These are phyloP conservation scores for Conringia planisiliqua DNA, from an alignment of 345 rosid genomes.

Conservation along the genomic window DNA sequence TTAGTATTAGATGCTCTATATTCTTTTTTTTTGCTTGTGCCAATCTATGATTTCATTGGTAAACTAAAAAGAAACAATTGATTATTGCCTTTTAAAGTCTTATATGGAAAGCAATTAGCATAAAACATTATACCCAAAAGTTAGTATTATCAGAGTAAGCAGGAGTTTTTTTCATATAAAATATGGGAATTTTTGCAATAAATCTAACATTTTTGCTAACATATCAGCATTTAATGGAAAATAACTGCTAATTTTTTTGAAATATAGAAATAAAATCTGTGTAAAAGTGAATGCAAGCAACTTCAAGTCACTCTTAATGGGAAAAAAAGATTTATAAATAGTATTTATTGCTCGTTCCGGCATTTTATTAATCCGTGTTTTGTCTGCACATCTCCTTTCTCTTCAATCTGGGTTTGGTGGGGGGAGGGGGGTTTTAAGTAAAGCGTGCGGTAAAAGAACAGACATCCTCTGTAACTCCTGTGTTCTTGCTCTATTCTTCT, in stretches of 20 bases:
- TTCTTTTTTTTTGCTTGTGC: background rate
- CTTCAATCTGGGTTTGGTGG: conserved; percentile 31
- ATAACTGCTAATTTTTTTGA: background rate
- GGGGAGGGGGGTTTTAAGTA: conserved; percentile 16
- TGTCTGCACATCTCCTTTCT: conserved; percentile 20
- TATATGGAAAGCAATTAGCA: background rate
- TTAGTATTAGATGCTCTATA: background rate
- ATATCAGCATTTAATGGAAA: conserved; percentile 4
- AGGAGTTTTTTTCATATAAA: background rate
- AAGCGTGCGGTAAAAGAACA: conserved; percentile 35
- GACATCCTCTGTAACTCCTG: conserved; percentile 59
- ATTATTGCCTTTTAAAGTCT: background rate
- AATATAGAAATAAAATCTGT: background rate
- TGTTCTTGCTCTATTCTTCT: conserved; percentile 42
- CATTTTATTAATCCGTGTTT: conserved; percentile 15
- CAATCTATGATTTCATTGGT: background rate
- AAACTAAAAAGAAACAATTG: background rate
- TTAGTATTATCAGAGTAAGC: background rate
- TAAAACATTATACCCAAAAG: background rate
- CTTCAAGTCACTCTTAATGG: conserved; percentile 10
- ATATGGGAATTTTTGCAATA: background rate
- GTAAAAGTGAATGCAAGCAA: conserved; percentile 31
- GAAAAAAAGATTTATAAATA: too few species aligned
- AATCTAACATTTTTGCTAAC: background rate
- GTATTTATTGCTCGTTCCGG: background rate